Base-by-base conservation (phyloP, 2,329 filamentous ascomycete species). In the Penicillium sp. region DNA sequence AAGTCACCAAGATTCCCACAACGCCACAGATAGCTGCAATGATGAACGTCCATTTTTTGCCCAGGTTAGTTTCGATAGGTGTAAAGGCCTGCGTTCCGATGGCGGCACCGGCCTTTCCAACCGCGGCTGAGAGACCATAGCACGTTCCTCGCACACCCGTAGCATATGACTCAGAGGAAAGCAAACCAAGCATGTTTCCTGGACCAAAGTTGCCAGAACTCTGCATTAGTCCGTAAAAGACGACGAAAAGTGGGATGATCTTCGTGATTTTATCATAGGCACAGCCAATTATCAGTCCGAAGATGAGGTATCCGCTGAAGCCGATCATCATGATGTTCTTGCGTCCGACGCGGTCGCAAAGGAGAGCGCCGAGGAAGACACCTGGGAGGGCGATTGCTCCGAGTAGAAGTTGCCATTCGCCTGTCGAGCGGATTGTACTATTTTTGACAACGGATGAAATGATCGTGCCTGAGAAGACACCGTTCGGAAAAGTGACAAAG, bases 171-270 rank as follows among this genome's bases (percentile, higher is more conserved):
- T 84, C 82, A 0, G 78, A 81, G 0, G 78, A 81, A 6, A 83
- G 65, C 3, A 83, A 69, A 1, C 80, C 81, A 4, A 83, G 73
- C 69, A 80, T 82, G 42, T 81, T 78, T 0, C 81, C 81, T 0
- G 81, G 81, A 0, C 81, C 81, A 52, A 83, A 66, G 55, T 82
- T 80, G 0, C 80, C 79, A 1, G 74, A 78, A 24, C 75, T 77
- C 59, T 81, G 79, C 74, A 84, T 79, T 4, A 83, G 67, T 1
- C 80, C 81, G 59, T 83, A 83, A 55, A 83, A 77, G 16, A 83
- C 73, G 11, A 83, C 75, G 61, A 83, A 83, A 4, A 81, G 74
- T 0, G 81, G 79, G 3, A 83, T 67, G 48, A 81, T 79, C n/a
- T 76, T 74, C 14, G 77, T 79, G 59, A 83, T 76, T 39, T 75